These are phyloP conservation scores for Suillus variegatus DNA, from an alignment of 768 basidiomycete species.

Conservation along the genomic window DNA sequence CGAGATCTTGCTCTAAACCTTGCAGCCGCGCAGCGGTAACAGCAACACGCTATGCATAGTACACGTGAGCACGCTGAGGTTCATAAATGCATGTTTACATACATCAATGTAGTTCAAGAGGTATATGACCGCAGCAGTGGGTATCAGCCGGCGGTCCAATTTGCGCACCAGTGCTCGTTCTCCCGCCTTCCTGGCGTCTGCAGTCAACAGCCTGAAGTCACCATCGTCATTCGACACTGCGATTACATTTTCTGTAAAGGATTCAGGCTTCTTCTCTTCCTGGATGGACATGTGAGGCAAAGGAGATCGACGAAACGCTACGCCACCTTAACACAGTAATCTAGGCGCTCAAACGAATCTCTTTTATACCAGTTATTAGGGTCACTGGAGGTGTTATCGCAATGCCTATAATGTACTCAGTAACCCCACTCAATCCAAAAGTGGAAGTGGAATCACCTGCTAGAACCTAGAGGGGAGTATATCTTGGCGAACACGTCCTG, in stretches of 20 bases:
- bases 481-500: background rate
- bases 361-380: slow-evolving; percentile 5
- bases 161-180: slow-evolving; percentile 26
- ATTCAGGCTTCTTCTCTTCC: slow-evolving; percentile 13
- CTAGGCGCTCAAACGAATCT: background rate
- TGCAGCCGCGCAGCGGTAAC: slow-evolving; percentile 40
- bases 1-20: slow-evolving; percentile 41
- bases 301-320: too few relatives aligned
- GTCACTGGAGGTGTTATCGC: background rate
- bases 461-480: too few relatives aligned
- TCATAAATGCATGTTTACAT: slow-evolving; percentile 1
- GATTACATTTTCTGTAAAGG: slow-evolving; percentile 12
- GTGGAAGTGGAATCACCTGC: background rate
- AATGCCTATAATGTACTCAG: background rate
- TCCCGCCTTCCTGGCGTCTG: slow-evolving; percentile 15
- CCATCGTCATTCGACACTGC: slow-evolving; percentile 2
- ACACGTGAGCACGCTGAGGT: background rate
- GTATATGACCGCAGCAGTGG: slow-evolving; percentile 26
- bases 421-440: background rate
- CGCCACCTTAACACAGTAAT: background rate
- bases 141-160: slow-evolving; percentile 31
- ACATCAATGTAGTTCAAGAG: slow-evolving; percentile 30
- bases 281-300: slow-evolving; percentile 11
- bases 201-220: slow-evolving; percentile 13
- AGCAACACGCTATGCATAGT: slow-evolving; percentile 34